Conservation (phyloP, 805 yeast species). For the Monosporozyma siamensis region DNA sequence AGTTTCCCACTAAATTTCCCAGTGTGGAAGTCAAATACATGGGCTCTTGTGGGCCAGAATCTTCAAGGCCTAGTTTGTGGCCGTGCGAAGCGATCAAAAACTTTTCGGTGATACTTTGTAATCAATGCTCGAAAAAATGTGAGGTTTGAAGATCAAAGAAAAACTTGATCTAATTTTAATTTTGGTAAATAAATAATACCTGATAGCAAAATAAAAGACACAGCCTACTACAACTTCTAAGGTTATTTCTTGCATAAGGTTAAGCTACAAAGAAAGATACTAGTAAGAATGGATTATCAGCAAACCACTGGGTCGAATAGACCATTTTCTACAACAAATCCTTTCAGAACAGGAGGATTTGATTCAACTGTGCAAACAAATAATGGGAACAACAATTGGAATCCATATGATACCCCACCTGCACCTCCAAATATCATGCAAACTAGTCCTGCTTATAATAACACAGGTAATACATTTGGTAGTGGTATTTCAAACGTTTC, state of each 20-base stretch:
- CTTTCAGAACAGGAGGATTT: constrained; percentile 42
- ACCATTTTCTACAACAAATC: constrained; percentile 56
- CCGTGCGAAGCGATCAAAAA: background rate
- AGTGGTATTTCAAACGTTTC: background rate
- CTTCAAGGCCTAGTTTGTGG: no score
- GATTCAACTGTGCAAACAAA: background rate
- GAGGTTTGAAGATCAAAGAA: constrained; percentile 1
- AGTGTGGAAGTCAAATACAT: no score
- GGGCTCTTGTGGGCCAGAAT: no score
- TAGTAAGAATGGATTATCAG: constrained; percentile 13
- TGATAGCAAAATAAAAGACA: no score
- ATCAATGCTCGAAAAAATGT: background rate
- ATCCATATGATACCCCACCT: background rate
- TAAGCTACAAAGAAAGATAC: no score
- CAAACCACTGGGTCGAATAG: constrained; percentile 21
- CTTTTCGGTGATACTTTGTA: background rate
- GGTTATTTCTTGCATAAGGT: no score
- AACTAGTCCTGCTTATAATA: background rate
- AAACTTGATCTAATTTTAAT: background rate
- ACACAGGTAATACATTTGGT: background rate
- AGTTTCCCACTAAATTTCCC: no score
- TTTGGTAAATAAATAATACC: background rate
- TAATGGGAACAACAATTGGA: background rate
- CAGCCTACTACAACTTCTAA: no score
- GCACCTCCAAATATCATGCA: background rate